These are phyloP conservation scores for Fusarium concolor DNA, from an alignment of 2,329 filamentous ascomycete species.

Conservation along the genomic window DNA sequence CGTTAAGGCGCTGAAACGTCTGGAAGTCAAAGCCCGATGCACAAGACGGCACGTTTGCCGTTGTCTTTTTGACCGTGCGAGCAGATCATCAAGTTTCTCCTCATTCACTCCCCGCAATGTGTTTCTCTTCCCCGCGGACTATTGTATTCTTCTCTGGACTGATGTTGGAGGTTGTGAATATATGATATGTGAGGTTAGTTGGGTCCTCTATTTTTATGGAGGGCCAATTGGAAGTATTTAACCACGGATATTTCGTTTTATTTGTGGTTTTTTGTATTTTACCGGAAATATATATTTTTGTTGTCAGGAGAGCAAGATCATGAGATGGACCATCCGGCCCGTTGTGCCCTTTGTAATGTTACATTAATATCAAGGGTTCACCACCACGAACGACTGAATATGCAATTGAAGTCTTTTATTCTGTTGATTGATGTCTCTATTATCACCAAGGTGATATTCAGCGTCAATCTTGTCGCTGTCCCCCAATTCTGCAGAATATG, in stretches of 20 bases:
- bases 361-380: slow-evolving; percentile 9
- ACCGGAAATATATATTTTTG: slow-evolving; percentile 4
- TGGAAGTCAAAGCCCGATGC: slow-evolving; percentile 23
- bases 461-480: neutral
- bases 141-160: neutral
- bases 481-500: slow-evolving; percentile 14
- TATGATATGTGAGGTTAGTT: neutral
- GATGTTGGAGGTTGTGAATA: neutral
- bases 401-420: neutral
- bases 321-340: slow-evolving; percentile 12
- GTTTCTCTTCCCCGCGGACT: slow-evolving; percentile 4
- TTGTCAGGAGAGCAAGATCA: slow-evolving; percentile 18
- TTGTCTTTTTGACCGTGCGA: neutral
- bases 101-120: slow-evolving; percentile 8
- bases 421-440: neutral
- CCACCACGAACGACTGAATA: slow-evolving; percentile 1
- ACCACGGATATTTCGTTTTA: neutral
- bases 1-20: neutral
- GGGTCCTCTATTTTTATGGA: neutral
- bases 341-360: slow-evolving; percentile 7
- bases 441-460: slow-evolving; percentile 1
- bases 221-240: neutral
- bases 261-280: neutral
- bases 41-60: neutral
- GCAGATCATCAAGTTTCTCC: neutral